These are phyloP conservation scores for Solanum chilense DNA, from an alignment of 257 asterid species.

Conservation along the genomic window DNA sequence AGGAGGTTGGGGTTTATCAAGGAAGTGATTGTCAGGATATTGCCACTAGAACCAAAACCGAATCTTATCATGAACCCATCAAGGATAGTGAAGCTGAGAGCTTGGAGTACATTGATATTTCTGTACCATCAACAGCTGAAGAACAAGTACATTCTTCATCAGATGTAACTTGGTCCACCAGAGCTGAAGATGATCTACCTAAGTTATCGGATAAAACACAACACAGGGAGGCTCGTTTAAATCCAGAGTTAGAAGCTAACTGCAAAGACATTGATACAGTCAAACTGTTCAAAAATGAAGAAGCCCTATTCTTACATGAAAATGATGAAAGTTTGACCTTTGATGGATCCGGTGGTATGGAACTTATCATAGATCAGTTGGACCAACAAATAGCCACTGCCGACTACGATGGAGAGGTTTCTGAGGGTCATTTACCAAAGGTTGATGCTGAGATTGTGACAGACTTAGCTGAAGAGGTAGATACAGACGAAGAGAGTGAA, in stretches of 20 bases:
- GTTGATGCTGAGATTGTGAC: conserved; percentile 14
- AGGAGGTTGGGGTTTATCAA: conserved; percentile 12
- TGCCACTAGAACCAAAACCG: neutral
- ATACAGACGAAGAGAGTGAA: conserved; percentile 13
- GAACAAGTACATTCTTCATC: neutral
- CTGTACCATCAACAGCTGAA: conserved; percentile 4
- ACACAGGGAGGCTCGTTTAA: conserved; percentile 1
- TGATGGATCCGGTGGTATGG: neutral
- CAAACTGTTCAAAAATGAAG: conserved; percentile 8
- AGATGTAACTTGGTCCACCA: conserved; percentile 1
- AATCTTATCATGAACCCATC: conserved; percentile 1
- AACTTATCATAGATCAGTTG: neutral
- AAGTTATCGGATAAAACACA: conserved; percentile 1
- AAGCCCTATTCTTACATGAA: neutral
- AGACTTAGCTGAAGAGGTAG: conserved; percentile 15
- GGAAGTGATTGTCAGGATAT: neutral
- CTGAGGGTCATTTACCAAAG: conserved; percentile 12
- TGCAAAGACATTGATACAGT: conserved; percentile 12
- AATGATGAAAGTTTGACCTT: neutral
- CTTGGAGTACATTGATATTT: neutral
- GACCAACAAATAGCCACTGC: neutral
- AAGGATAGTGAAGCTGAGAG: conserved; percentile 9
- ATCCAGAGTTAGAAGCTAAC: conserved; percentile 2
- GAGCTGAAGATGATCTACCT: conserved; percentile 8
- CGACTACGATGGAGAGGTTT: conserved; percentile 13